Evolutionary conservation across 2,329 filamentous ascomycete species (phyloP).

Genomic region (Stemphylium lycopersici): DNA sequence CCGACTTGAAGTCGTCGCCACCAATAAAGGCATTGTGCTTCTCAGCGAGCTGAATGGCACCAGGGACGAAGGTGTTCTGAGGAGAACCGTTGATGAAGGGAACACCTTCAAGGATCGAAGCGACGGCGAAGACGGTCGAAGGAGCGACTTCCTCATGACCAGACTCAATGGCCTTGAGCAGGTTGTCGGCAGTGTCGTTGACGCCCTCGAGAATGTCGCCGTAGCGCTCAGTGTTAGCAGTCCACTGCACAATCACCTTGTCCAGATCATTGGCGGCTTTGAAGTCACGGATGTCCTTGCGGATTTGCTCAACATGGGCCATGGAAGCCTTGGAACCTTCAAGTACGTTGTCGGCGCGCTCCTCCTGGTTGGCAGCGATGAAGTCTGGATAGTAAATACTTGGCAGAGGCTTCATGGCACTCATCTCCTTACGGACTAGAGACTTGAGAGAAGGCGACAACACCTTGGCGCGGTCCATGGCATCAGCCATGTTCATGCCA

Average conservation of each 20-base stretch:
- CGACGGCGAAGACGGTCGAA: conserved; percentile 94
- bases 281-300: conserved; percentile 93
- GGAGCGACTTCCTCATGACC: conserved; percentile 93
- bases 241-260: conserved; percentile 98
- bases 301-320: conserved; percentile 91
- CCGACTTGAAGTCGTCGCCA: conserved; percentile 99
- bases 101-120: conserved; percentile 84
- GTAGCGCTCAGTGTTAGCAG: conserved; percentile 97
- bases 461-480: conserved; percentile 95
- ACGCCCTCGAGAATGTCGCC: conserved; percentile 85
- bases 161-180: conserved; percentile 82
- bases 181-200: conserved; percentile 95
- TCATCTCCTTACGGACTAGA: conserved; percentile 91
- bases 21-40: conserved; percentile 88
- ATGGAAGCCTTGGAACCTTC: conserved; percentile 81
- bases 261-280: conserved; percentile 84
- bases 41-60: conserved; percentile 87
- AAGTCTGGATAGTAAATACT: conserved; percentile 99
- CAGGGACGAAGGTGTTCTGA: conserved; percentile 98
- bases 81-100: conserved; percentile 99
- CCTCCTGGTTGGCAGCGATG: conserved; percentile 98
- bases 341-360: conserved; percentile 89
- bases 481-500: conserved; percentile 81
- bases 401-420: conserved; percentile 82
- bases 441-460: conserved; percentile 94